Evolutionary conservation across 2,329 filamentous ascomycete species (phyloP), one percentile per base, ranked within the genome.

Genomic region (Zalaria sp.): DNA sequence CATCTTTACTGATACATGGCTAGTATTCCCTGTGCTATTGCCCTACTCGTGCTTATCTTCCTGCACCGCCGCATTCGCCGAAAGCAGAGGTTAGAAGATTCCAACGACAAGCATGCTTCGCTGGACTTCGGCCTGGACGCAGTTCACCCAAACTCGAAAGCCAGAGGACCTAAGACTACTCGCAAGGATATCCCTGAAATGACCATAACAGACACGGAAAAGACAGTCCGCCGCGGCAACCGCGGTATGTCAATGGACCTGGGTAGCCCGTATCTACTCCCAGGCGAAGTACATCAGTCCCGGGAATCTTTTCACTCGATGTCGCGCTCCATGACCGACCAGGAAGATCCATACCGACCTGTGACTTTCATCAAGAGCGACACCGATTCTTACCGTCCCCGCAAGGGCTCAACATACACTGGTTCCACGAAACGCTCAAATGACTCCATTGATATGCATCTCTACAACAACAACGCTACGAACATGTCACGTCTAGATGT

Each of bases 231-330:
- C 37, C 26, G 35, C 28, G 29, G 27, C 26, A 56, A 53, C 39
- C 68, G 71, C 35, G 73, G 73, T 9, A 51, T 79, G 47, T 79
- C 76, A 10, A 59, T 79, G 53, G 73, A 77, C 47, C 54, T 89
- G 73, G 77, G 75, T 29, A 91, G 80, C 52, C 91, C 91, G 2
- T 98, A 96, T 58, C 73, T 98, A n/a, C 71, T 96, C n/a, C 88
- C 91, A 4, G 83, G 84, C 1, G 79, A 77, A 42, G 57, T 89
- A 18, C 78, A 91, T 35, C 71, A 75, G 54, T 95, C 89, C 1
- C 76, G 77, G 36, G 87, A 94, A 51, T 95, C 89, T 4, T 69
- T 96, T 47, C 79, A 88, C 59, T 93, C 87, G 3, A 69, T 96
- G 49, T 83, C 87, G 26, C 79, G 82, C 41, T 81, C 80, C 2